Base-by-base conservation (phyloP, 148 eudicot genomes). In the Vaccinium macrocarpon region DNA sequence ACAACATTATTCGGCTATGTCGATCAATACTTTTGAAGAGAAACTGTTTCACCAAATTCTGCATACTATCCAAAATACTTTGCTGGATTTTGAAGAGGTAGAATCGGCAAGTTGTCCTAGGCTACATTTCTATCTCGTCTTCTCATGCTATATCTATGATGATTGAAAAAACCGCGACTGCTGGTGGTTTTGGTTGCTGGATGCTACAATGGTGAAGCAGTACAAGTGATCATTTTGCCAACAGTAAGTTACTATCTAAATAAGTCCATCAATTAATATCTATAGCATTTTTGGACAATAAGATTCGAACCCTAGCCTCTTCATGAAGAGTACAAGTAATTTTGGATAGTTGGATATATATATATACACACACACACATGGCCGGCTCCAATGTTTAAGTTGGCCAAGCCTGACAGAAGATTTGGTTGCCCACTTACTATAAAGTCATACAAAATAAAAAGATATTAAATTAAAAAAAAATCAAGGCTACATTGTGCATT, bases 141-240 rank as follows among this genome's bases (percentile, higher is more conserved):
- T 88, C 84, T 71, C 83, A 83, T 88, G 86, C 84, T 81, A 88
- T 80, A 86, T 85, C 89, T 61, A 46, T 76, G 85, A 83, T 83
- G 80, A 83, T 76, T 56, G 25, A 15, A 13, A 25, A 42, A 77
- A 25, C 32, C 0, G 19, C 11, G 35, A 14, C 16, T 51, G 25
- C 80, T 0, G 35, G 57, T 51, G 56, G 48, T 75, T 46, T 75
- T 75, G 78, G 12, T 71, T 18, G 18, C 4, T 13, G 48, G 49
- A 38, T 14, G 46, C 5, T 42, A 71, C 19, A 71, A 32, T 32
- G 76, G 76, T 5, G 50, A n/a, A 76, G 29, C 14, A 42, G 5
- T 0, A 51, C 27, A 76, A 78, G 46, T 27, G 1, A 55, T 32
- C 35, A 25, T 64, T 23, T 25, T 25, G 32, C 32, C 14, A 64